A percentile compares a stretch with the other conserved stretches of the same genome.
Conservation (phyloP, 2,329 filamentous ascomycete genomes). For the Lachnellula arida region DNA sequence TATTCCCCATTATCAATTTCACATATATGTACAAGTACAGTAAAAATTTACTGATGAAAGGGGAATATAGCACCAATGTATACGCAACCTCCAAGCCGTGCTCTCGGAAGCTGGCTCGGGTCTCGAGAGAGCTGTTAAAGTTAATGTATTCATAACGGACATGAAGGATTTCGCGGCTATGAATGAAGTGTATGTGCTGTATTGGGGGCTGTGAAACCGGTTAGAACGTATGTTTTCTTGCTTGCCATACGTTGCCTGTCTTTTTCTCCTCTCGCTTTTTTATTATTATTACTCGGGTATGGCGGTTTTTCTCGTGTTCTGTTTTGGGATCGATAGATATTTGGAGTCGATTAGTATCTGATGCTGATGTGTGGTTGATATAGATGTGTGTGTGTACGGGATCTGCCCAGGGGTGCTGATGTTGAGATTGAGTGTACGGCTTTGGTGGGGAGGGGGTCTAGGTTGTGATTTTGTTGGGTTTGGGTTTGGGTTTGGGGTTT, state of each 20-base stretch:
- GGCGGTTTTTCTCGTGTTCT: too few relatives aligned
- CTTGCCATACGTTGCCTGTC: too few relatives aligned
- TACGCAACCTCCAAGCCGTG: constrained; percentile 59
- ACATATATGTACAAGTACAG: too few relatives aligned
- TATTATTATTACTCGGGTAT: background rate
- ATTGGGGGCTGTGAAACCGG: constrained; percentile 52
- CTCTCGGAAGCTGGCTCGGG: constrained; percentile 63
- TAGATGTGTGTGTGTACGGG: constrained; percentile 1
- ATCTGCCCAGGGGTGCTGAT: constrained; percentile 2
- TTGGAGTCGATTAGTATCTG: background rate
- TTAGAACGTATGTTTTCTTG: constrained; percentile 1
- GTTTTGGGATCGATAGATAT: background rate
- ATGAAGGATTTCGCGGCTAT: constrained; percentile 73
- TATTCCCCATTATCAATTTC: too few relatives aligned
- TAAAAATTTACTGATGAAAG: background rate
- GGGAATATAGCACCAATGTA: constrained; percentile 1
- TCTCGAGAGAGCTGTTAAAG: constrained; percentile 65
- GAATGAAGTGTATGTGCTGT: constrained; percentile 69
- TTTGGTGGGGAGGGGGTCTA: background rate
- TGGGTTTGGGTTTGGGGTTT: too few relatives aligned
- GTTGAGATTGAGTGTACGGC: constrained; percentile 14
- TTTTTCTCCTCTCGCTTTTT: too few relatives aligned
- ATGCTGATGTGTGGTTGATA: background rate
- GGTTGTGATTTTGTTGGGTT: background rate
- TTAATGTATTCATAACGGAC: constrained; percentile 67